Base-by-base conservation (phyloP, 2,329 filamentous ascomycete genomes). In the Neodidymelliopsis sp. region DNA sequence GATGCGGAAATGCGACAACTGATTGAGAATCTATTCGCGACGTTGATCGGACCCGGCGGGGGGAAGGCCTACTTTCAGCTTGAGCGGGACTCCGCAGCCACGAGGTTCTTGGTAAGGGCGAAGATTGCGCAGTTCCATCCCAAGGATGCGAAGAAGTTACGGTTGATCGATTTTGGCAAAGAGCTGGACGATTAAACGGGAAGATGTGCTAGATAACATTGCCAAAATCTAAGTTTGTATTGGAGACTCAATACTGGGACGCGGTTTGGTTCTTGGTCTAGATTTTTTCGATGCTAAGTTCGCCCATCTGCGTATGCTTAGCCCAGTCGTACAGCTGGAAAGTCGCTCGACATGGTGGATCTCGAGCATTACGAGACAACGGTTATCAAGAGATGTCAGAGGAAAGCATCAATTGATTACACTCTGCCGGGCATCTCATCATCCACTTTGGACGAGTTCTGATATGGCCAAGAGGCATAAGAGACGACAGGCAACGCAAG, bases 71-170 rank as follows among this genome's bases (percentile, higher is more conserved):
- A 83, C 56, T 74, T 79, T 34, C 69, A 76, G 19, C 60, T 83
- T 13, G 63, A 74, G 20, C 70, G 74, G 24, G 81, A 83, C 46
- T 80, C 79, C 27, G 81, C 80, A 11, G 77, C 77, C 12, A 77
- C 79, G 6, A 72, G 81, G 31, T 83, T 83, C 53, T 63, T 83
- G 24, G 77, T 83, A 12, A 73, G 78, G 57, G 78, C 79, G 9
- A 83, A 81, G 61, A 76, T 83, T 46, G 81, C 81, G 11, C 79
- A 82, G 51, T 81, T 81, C 38, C 78, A 83, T 62, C 79, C 80
- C 1, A 78, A 76, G 49, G 79, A 83, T 67, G 81, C 81, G 12
- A 71, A 72, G 49, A 76, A 76, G 52, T 57, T 83, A 51, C 74
- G 80, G 23, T 62, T 83, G 55, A 77, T 83, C 52, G 80, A 83